Conservation (phyloP, 257 asterid genomes). For the Ilex asprella region DNA sequence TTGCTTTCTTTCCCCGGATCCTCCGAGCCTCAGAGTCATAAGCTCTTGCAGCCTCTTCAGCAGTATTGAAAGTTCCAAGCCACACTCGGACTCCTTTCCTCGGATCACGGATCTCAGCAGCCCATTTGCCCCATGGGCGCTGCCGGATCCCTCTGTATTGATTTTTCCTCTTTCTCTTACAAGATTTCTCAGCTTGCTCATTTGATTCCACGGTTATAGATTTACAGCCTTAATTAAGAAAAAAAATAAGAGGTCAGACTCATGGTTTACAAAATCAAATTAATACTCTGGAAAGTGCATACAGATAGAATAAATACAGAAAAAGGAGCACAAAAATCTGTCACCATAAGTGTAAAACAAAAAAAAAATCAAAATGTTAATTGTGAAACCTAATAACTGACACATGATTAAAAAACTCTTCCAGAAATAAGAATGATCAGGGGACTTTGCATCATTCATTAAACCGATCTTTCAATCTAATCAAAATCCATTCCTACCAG, state of each 20-base stretch:
- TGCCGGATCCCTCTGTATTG: constrained; percentile 95
- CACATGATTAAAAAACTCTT: too few species aligned
- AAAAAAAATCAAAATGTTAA: too few species aligned
- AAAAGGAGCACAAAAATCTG: too few species aligned
- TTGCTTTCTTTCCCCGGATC: constrained; percentile 93
- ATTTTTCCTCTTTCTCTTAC: constrained; percentile 88
- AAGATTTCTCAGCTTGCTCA: constrained; percentile 54
- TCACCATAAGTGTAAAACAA: too few species aligned
- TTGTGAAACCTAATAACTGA: too few species aligned
- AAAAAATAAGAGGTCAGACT: background rate
- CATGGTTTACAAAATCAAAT: background rate
- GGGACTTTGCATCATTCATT: too few species aligned
- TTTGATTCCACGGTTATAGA: constrained; percentile 33
- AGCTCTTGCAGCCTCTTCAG: constrained; percentile 99
- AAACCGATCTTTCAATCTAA: too few species aligned
- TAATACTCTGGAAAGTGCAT: background rate
- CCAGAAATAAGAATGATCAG: too few species aligned
- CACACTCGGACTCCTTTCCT: constrained; percentile 94
- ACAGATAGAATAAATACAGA: background rate
- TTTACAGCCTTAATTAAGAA: constrained; percentile 32
- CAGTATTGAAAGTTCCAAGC: constrained; percentile 97
- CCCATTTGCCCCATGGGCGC: constrained; percentile 99
- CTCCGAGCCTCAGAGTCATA: constrained; percentile 86
- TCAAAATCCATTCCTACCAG: too few species aligned
- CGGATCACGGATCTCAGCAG: constrained; percentile 99